Conservation (phyloP, 2,329 filamentous ascomycete genomes). For the Dothiorella sarmentorum region DNA sequence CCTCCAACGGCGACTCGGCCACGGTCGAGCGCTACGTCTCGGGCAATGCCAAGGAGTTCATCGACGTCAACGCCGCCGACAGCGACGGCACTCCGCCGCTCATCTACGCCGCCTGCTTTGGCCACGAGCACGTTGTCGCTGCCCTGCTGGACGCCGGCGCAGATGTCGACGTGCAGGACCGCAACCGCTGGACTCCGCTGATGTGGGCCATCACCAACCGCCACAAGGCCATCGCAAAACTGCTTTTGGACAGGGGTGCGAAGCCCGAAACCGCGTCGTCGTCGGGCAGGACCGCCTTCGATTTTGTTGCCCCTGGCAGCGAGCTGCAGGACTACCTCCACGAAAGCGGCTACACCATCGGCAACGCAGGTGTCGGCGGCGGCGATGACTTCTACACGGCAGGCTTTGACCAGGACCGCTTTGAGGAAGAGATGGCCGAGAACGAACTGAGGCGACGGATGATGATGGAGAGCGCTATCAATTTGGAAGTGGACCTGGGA, state of each 20-base stretch:
- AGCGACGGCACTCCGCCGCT: slow-evolving; percentile 94
- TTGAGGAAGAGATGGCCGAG: slow-evolving; percentile 96
- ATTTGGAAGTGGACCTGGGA: slow-evolving; percentile 91
- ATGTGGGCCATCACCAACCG: slow-evolving; percentile 99
- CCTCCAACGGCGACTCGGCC: slow-evolving; percentile 89
- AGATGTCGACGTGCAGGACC: slow-evolving; percentile 88
- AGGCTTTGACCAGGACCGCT: slow-evolving; percentile 86
- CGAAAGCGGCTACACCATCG: slow-evolving; percentile 88
- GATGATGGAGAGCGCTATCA: slow-evolving; percentile 99
- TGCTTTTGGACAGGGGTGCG: slow-evolving; percentile 85
- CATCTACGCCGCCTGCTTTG: slow-evolving; percentile 98
- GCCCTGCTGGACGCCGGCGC: slow-evolving; percentile 81
- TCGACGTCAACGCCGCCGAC: slow-evolving; percentile 84
- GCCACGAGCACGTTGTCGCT: slow-evolving; percentile 84
- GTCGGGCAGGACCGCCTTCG: slow-evolving; percentile 87
- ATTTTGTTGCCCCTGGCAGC: slow-evolving; percentile 92
- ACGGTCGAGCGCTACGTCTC: slow-evolving; percentile 72
- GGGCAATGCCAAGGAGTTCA: slow-evolving; percentile 68
- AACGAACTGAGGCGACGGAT: slow-evolving; percentile 92
- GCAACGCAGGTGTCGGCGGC: slow-evolving; percentile 67
- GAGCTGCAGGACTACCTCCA: slow-evolving; percentile 96
- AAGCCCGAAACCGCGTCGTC: slow-evolving; percentile 96
- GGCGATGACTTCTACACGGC: slow-evolving; percentile 88
- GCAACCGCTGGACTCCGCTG: slow-evolving; percentile 93
- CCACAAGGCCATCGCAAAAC: slow-evolving; percentile 92